Evolutionary conservation across 2,329 filamentous ascomycete species (phyloP), one percentile per base, ranked within the genome.

Genomic region (Colletotrichum neosansevieriae): DNA sequence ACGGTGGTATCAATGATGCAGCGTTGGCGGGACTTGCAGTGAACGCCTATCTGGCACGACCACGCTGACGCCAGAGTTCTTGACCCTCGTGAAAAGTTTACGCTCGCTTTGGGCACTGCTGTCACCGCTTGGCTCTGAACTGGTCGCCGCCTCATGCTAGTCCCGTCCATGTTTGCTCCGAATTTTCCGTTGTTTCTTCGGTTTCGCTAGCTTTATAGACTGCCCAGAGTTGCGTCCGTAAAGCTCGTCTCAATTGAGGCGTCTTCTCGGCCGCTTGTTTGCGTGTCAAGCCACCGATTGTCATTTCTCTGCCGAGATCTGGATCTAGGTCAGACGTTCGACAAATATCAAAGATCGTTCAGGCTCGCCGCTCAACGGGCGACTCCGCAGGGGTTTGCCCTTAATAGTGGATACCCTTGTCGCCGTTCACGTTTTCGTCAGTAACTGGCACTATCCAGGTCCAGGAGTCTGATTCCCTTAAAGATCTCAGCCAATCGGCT

Each of bases 401-500:
- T n/a, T n/a, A n/a, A n/a, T n/a, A n/a, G n/a, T n/a, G n/a, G 49
- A 45, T 15, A 62, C 36, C 53, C 61, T 36, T 44, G 56, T 36
- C 36, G 29, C 15, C n/a, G 1, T 5, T 19, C 40, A 65, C 47
- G 61, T 44, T 67, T 66, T 67, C 67, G 63, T 69, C 56, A 57
- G 57, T 67, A 49, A 67, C 51, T 57, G 29, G 44, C 56, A 36
- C 44, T 51, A 21, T 40, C 62, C 56, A 32, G 49, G 40, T 21
- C 34, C 32, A 42, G 6, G 34, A 51, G 40, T 61, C 49, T 51
- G 42, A 21, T 2, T 29, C 50, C 57, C 63, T 36, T 36, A 42
- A 21, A 13, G 36, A 12, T 36, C 44, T 49, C 38, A 10, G 21
- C 61, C 61, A 42, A 44, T 65, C 47, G 45, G 21, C 40, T 56